phyloP scores from a whole-genome alignment of 345 rosid species.

The Citrus reticulata region DNA sequence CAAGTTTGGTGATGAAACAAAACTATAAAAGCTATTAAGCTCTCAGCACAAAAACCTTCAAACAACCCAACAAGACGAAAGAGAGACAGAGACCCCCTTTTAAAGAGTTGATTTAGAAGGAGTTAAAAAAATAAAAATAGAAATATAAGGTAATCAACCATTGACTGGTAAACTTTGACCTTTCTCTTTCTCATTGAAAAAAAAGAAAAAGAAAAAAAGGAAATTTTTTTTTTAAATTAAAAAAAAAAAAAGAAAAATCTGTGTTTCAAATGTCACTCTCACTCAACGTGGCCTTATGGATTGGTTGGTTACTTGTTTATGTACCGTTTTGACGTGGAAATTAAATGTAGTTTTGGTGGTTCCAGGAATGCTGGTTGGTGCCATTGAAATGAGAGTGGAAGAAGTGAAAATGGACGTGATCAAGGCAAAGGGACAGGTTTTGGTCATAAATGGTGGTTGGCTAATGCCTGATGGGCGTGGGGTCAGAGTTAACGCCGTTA shows the following conservation, averaged over 20 bases:
- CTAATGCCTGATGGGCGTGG: background rate
- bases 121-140: constrained; percentile 7
- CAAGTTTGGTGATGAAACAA: constrained; percentile 6
- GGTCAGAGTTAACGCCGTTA: constrained; percentile 34
- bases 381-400: too few species aligned
- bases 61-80: constrained; percentile 14
- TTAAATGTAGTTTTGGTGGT: background rate
- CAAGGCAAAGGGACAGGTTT: too few species aligned
- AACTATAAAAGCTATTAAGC: background rate
- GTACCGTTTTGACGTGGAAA: background rate
- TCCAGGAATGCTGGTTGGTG: too few species aligned
- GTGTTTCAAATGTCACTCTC: constrained; percentile 30
- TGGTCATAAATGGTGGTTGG: background rate
- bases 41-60: background rate
- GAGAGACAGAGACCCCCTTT: background rate
- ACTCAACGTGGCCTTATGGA: background rate
- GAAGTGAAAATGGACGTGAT: background rate
- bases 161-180: constrained; percentile 56
- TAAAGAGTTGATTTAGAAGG: background rate
- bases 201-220: too few species aligned
- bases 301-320: background rate
- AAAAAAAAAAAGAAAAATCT: background rate
- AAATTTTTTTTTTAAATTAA: too few species aligned
- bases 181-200: constrained; percentile 19
- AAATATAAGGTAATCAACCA: constrained; percentile 45